These are phyloP conservation scores for Acanthamoeba castellanii DNA, from an alignment of 208 protist species.

Conservation along the genomic window DNA sequence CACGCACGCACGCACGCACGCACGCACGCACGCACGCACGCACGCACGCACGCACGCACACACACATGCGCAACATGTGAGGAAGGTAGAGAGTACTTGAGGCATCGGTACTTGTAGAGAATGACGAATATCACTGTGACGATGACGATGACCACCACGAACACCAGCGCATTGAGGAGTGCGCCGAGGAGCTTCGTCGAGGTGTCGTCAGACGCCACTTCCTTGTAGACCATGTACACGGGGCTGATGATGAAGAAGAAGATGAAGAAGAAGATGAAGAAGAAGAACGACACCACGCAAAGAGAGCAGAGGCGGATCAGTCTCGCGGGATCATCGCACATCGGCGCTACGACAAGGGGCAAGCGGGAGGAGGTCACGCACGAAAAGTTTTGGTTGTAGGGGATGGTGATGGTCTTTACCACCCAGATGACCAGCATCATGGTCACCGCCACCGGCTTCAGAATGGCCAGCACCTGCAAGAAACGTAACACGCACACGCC, in stretches of 20 bases:
- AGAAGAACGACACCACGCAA: neutral
- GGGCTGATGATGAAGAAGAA: neutral
- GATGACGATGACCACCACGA: slow-evolving; percentile 86
- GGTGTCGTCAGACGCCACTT: slow-evolving; percentile 61
- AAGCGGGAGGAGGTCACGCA: neutral
- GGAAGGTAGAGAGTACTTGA: slow-evolving; percentile 61
- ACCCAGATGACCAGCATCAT: slow-evolving; percentile 71
- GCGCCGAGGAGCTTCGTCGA: slow-evolving; percentile 77
- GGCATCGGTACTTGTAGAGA: slow-evolving; percentile 88
- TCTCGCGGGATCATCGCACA: neutral
- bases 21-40: no score
- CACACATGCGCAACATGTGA: neutral
- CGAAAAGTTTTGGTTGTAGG: slow-evolving; percentile 49
- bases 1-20: neutral
- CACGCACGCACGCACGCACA: no score
- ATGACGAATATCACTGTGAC: slow-evolving; percentile 87
- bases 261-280: neutral
- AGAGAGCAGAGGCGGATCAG: neutral
- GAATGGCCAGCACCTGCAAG: slow-evolving; percentile 55
- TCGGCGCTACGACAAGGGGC: neutral
- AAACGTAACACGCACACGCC: neutral
- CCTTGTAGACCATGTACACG: slow-evolving; percentile 78
- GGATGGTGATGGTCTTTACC: slow-evolving; percentile 41
- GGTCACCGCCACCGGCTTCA: slow-evolving; percentile 70
- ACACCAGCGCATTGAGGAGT: slow-evolving; percentile 85